Conservation (phyloP, 139 green algal species). For the Coelastrella sp. region DNA sequence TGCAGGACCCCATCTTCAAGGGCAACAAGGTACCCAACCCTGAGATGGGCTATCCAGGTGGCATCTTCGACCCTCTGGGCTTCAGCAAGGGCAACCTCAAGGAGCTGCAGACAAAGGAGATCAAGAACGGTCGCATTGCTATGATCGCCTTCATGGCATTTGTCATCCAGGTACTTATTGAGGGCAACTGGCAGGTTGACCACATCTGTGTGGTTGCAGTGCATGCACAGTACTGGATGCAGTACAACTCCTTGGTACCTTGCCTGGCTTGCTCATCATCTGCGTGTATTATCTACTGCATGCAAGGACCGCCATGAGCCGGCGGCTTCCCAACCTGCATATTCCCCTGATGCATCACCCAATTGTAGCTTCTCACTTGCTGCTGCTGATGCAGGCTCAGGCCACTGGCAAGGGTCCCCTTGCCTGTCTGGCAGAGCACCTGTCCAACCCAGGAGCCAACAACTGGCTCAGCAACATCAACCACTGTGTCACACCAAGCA, state of each 20-base stretch:
- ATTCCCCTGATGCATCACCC: too few relatives aligned
- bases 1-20: constrained; percentile 76
- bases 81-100: constrained; percentile 80
- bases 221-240: too few relatives aligned
- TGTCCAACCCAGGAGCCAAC: constrained; percentile 71
- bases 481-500: constrained; percentile 68
- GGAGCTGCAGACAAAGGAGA: constrained; percentile 85
- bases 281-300: too few relatives aligned
- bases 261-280: too few relatives aligned
- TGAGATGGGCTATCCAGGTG: constrained; percentile 82
- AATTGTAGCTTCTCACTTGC: not conserved
- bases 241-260: too few relatives aligned
- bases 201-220: not conserved
- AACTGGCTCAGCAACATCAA: constrained; percentile 83
- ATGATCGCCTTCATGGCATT: constrained; percentile 60
- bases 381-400: constrained; percentile 66
- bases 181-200: not conserved
- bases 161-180: constrained; percentile 34
- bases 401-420: constrained; percentile 84
- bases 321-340: not conserved
- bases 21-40: constrained; percentile 79
- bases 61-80: constrained; percentile 87
- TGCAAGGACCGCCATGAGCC: too few relatives aligned
- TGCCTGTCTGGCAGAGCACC: constrained; percentile 65
- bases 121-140: constrained; percentile 88